phyloP scores from a whole-genome alignment of 1,284 basidiomycete species.

The Neonothopanus nambi region DNA sequence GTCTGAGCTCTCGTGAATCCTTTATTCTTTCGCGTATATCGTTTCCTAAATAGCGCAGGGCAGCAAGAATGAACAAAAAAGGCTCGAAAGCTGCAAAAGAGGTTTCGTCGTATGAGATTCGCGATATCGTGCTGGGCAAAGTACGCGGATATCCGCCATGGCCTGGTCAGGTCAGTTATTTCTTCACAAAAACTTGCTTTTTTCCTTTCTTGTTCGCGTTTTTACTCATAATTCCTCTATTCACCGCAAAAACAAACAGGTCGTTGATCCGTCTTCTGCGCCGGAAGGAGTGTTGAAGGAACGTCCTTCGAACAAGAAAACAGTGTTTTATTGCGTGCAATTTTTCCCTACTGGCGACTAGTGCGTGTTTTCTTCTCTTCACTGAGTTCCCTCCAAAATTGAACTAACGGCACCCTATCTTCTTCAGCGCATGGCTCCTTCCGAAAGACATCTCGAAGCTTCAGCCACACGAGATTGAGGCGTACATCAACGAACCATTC shows the following conservation, averaged over 20 bases:
- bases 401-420: conserved; percentile 31
- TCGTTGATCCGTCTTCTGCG: conserved; percentile 72
- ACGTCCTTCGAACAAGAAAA: conserved; percentile 71
- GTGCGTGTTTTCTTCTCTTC: conserved; percentile 51
- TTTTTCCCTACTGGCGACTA: conserved; percentile 93
- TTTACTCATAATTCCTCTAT: conserved; percentile 7
- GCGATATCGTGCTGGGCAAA: conserved; percentile 90
- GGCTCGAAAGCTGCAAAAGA: conserved; percentile 36
- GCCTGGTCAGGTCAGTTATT: conserved; percentile 78
- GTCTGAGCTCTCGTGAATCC: no score
- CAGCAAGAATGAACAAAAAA: conserved; percentile 62
- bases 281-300: conserved; percentile 64
- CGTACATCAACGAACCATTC: conserved; percentile 74
- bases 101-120: conserved; percentile 34
- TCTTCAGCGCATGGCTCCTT: conserved; percentile 73
- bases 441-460: conserved; percentile 83
- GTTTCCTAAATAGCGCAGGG: no score
- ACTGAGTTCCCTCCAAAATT: not conserved
- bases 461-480: conserved; percentile 79
- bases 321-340: conserved; percentile 73
- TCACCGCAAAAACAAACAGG: conserved; percentile 45
- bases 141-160: conserved; percentile 93
- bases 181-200: conserved; percentile 12
- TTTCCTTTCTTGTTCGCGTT: conserved; percentile 11
- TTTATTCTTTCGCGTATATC: no score